A percentile compares a stretch with the other conserved stretches of the same genome.
phyloP scores from a whole-genome alignment of 2,329 filamentous ascomycete species.

The Colletotrichum trifolii region DNA sequence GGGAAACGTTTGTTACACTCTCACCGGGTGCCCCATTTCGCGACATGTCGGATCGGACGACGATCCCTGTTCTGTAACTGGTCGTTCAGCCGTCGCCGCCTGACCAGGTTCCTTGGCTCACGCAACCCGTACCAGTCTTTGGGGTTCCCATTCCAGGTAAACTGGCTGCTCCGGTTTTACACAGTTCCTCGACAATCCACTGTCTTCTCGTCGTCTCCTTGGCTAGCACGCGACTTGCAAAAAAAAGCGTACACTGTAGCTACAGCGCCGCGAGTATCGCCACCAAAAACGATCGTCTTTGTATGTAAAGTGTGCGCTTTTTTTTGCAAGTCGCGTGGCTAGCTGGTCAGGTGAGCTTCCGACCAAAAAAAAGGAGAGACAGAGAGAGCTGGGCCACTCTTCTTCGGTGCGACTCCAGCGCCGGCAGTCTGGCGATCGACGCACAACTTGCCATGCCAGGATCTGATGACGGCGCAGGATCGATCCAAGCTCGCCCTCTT shows the following conservation, averaged over 20 bases:
- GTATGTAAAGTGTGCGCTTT: too few species aligned
- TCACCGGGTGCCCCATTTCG: conserved; percentile 20
- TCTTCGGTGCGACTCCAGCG: conserved; percentile 10
- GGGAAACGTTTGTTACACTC: conserved; percentile 19
- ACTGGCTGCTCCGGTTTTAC: conserved; percentile 2
- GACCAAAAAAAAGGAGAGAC: not conserved
- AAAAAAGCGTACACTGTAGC: too few species aligned
- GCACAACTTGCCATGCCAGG: not conserved
- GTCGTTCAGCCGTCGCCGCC: conserved; percentile 26
- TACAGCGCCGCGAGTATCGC: too few species aligned
- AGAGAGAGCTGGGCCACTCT: not conserved
- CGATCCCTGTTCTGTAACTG: conserved; percentile 31
- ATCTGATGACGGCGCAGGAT: conserved; percentile 8
- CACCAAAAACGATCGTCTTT: too few species aligned
- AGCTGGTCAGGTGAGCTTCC: conserved; percentile 12
- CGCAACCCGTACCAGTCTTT: conserved; percentile 32
- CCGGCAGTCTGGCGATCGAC: conserved; percentile 12
- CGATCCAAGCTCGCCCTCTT: not conserved
- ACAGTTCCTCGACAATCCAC: not conserved
- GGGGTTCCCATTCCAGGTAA: conserved; percentile 7
- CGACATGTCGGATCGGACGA: conserved; percentile 26
- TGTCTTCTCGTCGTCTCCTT: not conserved
- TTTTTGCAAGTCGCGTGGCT: too few species aligned
- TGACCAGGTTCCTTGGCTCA: conserved; percentile 35
- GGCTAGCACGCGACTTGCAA: too few species aligned